Percentiles rank a stretch among this genome's conserved stretches.
phyloP scores from a whole-genome alignment of 305 asterid species.

The Rubia balearica region DNA sequence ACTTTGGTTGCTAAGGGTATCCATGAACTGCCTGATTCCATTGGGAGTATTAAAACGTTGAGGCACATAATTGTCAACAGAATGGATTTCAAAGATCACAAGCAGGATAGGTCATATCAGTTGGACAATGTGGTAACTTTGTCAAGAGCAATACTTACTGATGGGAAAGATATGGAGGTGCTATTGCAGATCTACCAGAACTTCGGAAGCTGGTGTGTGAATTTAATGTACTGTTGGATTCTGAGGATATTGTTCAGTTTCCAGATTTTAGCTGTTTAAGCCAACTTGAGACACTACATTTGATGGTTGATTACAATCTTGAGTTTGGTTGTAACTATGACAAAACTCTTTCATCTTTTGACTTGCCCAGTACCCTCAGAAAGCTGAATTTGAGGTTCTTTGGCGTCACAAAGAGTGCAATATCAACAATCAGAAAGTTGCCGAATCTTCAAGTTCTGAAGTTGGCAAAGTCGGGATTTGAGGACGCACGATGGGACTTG shows the following conservation, averaged over 20 bases:
- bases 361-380: slow-evolving; percentile 9
- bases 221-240: too few relatives aligned
- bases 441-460: slow-evolving; percentile 19
- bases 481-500: slow-evolving; percentile 1
- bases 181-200: slow-evolving; percentile 1
- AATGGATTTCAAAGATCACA: neutral
- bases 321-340: neutral
- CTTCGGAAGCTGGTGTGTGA: neutral
- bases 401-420: neutral
- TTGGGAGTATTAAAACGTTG: slow-evolving; percentile 10
- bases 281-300: slow-evolving; percentile 12
- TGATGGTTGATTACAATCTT: neutral
- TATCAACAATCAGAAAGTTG: slow-evolving; percentile 8
- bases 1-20: neutral
- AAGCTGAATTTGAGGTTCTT: neutral
- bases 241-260: neutral
- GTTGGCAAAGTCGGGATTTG: neutral
- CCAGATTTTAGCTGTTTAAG: neutral
- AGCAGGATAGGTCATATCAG: neutral
- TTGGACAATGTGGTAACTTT: slow-evolving; percentile 2
- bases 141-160: neutral
- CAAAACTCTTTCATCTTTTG: neutral
- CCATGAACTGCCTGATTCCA: neutral
- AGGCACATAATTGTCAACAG: slow-evolving; percentile 10
- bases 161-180: neutral